A percentile compares a stretch with the other conserved stretches of the same genome.
Evolutionary conservation across 257 asterid genomes (phyloP).

Genomic region (Ilex aquifolium): DNA sequence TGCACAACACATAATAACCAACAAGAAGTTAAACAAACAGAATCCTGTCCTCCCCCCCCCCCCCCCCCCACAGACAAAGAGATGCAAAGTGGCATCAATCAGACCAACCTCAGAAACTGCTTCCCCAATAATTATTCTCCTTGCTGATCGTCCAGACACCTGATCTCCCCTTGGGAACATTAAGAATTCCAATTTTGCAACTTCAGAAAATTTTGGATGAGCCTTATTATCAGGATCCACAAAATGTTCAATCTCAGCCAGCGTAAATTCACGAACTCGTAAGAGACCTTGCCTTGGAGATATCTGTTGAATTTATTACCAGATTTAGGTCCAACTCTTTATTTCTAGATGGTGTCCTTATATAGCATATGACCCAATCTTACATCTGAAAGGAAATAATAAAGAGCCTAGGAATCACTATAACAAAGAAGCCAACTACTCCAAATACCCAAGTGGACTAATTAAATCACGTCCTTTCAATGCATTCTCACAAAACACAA

Average conservation of each 20-base stretch:
- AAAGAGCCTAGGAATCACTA: not conserved
- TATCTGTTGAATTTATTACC: constrained; percentile 35
- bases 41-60: not conserved
- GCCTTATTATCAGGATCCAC: constrained; percentile 80
- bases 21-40: constrained; percentile 6
- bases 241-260: constrained; percentile 82
- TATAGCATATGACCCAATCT: not conserved
- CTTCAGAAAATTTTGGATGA: constrained; percentile 65
- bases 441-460: not conserved
- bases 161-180: constrained; percentile 88
- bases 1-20: constrained; percentile 15
- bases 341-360: not conserved
- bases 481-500: not conserved
- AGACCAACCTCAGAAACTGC: constrained; percentile 63
- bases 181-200: constrained; percentile 52
- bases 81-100: constrained; percentile 1
- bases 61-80: not conserved
- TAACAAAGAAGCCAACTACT: not conserved
- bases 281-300: constrained; percentile 88
- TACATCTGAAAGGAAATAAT: no score
- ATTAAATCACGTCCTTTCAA: not conserved
- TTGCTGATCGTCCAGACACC: constrained; percentile 57
- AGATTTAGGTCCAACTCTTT: not conserved
- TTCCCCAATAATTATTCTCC: constrained; percentile 49
- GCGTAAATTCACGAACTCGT: constrained; percentile 75